Evolutionary conservation across 2,329 filamentous ascomycete genomes (phyloP), one percentile per base, ranked within the genome.

Genomic region (Botrytis fragariae): DNA sequence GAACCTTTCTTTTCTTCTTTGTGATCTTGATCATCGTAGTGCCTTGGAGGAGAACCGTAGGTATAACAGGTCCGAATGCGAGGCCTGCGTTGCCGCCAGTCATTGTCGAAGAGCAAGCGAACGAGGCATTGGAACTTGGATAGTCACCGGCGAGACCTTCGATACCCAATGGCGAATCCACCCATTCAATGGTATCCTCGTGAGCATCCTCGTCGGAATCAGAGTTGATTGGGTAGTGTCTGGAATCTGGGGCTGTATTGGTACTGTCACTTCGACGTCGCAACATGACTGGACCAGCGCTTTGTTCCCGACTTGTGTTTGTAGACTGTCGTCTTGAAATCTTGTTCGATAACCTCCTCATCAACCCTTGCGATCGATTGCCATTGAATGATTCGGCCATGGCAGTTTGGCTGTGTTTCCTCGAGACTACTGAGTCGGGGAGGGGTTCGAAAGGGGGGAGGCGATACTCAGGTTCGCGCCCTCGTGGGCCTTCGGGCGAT

Each of bases 201-300:
- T 86, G 84, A 37, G 86, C 82, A 39, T 90, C 89, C 48, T 88
- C 87, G 76, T 92, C 89, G 32, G 87, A 88, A 75, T 89, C 87
- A 18, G 84, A 84, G 59, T 85, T 78, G 29, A 82, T 74, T 75
- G 83, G 82, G 71, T 74, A 78, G 64, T 73, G 77, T 45, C 82
- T 84, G 73, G 86, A 86, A 51, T 87, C 84, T 16, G 89, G 88
- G 12, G 87, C 86, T 10, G 91, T 91, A 76, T 89, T 93, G 82
- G 93, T 96, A 84, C 95, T 97, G 82, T 97, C 94, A 82, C 95
- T 98, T 77, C 95, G 90, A 73, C 94, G 88, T 75, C 95, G 90
- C 82, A 63, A 57, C 51, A 97, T 89, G 70, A 97, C 92, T 2
- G 96, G 96, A 0, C 96, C 96, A 39, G 94, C 91, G 80, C 95